Evolutionary conservation across 1,284 basidiomycete species (phyloP), one percentile per base, ranked within the genome.

Genomic region (Pseudozyma sp.): DNA sequence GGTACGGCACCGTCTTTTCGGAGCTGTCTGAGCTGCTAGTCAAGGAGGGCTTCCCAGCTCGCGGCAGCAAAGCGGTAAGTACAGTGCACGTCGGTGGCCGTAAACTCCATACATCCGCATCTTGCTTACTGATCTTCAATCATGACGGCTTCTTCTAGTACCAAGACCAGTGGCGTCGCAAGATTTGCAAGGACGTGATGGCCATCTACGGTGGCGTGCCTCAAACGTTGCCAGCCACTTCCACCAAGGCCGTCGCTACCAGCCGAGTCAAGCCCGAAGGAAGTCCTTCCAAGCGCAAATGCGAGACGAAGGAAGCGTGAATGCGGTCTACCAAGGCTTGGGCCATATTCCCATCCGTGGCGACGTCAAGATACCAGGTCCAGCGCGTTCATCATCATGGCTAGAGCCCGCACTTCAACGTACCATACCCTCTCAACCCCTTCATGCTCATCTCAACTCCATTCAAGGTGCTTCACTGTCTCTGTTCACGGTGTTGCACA

Each of bases 81-180:
- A 3, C 37, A 16, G 14, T 16, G 3, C 24, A 16, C 5, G 14
- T 9, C 35, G 9, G 4, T 9, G 35, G 9, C 35, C 8, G 8
- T 4, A 24, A 24, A 24, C 24, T 24, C 24, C 24, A 2, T 24
- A 24, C 4, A 24, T 24, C 24, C 24, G 24, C 24, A 24, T 24
- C 24, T 24, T 24, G 24, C 24, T 24, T 24, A 24, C 24, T 24
- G 24, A 24, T 24, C 24, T 17, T 30, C 33, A 29, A 30, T 31
- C 14, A 19, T 35, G 1, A 11, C 33, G 29, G 10, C 17, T 13
- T 24, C 24, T 24, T 24, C 24, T n/a, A 64, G 61, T 49, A 49
- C 54, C 19, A 35, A 29, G 48, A 59, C n/a, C 68, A 71, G 51
- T 63, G 68, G 68, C 37, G 43, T 31, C 57, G 63, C 19, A 71